Evolutionary conservation across 257 asterid genomes (phyloP).

Genomic region (Leonotis leonurus): DNA sequence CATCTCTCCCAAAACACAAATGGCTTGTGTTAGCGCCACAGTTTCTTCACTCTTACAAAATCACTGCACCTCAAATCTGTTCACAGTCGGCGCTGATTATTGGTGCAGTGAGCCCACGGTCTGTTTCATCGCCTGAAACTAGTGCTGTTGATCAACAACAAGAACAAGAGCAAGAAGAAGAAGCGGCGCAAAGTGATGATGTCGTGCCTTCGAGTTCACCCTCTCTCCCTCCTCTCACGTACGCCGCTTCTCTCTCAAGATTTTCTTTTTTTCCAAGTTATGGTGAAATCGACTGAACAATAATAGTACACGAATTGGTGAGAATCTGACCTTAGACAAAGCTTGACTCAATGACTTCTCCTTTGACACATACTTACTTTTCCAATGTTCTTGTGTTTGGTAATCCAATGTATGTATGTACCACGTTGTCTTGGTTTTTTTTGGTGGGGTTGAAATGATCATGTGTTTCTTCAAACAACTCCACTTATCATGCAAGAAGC

Average conservation of each 20-base stretch:
- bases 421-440: neutral
- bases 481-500: neutral
- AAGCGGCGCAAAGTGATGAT: slow-evolving; percentile 15
- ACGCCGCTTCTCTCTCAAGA: neutral
- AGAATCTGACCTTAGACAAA: too few species aligned
- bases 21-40: slow-evolving; percentile 13
- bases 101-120: slow-evolving; percentile 1
- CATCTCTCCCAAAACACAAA: slow-evolving; percentile 22
- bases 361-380: neutral
- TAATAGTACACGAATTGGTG: neutral
- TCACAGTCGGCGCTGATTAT: slow-evolving; percentile 8
- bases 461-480: neutral
- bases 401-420: too few species aligned
- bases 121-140: slow-evolving; percentile 48
- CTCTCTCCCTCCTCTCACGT: slow-evolving; percentile 41
- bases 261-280: neutral
- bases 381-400: neutral
- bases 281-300: neutral
- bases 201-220: slow-evolving; percentile 21
- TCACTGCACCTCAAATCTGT: slow-evolving; percentile 11
- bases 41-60: slow-evolving; percentile 9
- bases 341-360: neutral
- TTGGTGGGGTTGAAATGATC: neutral
- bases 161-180: slow-evolving; percentile 17
- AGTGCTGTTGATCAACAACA: slow-evolving; percentile 31